Evolutionary conservation across 148 eudicot species (phyloP).

Genomic region (Camellia japonica): DNA sequence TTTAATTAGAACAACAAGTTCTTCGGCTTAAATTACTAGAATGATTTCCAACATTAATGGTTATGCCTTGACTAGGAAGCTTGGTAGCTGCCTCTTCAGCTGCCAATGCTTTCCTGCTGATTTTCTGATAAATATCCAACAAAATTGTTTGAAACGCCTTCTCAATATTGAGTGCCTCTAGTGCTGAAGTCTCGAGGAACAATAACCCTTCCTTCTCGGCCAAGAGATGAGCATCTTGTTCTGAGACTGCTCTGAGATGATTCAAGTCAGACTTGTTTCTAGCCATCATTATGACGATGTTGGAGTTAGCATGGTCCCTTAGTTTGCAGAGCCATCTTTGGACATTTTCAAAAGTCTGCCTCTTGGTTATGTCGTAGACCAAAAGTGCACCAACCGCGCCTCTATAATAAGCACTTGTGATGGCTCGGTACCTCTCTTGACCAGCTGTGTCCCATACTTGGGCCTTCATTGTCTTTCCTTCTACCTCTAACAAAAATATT

Average conservation of each 20-base stretch:
- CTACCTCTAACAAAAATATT: slow-evolving; percentile 16
- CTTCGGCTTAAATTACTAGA: too few relatives aligned
- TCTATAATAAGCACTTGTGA: slow-evolving; percentile 32
- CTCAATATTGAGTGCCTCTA: too few relatives aligned
- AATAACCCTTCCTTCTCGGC: not conserved
- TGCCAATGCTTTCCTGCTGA: too few relatives aligned
- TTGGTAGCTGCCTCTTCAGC: too few relatives aligned
- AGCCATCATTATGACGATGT: slow-evolving; percentile 31
- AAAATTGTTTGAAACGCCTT: too few relatives aligned
- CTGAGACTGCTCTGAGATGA: too few relatives aligned
- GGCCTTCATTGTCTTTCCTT: slow-evolving; percentile 31
- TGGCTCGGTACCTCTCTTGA: slow-evolving; percentile 31
- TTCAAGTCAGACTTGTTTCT: slow-evolving; percentile 24
- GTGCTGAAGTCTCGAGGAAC: too few relatives aligned
- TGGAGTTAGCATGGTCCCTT: slow-evolving; percentile 12
- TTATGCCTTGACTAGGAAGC: too few relatives aligned
- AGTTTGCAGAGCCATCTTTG: slow-evolving; percentile 24
- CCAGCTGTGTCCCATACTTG: slow-evolving; percentile 2
- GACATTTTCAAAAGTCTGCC: slow-evolving; percentile 24
- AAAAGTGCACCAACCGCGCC: slow-evolving; percentile 31
- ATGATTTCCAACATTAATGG: too few relatives aligned
- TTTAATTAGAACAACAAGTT: too few relatives aligned
- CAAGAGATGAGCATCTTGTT: not conserved
- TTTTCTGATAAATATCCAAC: too few relatives aligned
- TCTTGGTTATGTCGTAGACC: slow-evolving; percentile 8